phyloP scores from a whole-genome alignment of 2,329 filamentous ascomycete genomes.

The Niveomyces coronatus region DNA sequence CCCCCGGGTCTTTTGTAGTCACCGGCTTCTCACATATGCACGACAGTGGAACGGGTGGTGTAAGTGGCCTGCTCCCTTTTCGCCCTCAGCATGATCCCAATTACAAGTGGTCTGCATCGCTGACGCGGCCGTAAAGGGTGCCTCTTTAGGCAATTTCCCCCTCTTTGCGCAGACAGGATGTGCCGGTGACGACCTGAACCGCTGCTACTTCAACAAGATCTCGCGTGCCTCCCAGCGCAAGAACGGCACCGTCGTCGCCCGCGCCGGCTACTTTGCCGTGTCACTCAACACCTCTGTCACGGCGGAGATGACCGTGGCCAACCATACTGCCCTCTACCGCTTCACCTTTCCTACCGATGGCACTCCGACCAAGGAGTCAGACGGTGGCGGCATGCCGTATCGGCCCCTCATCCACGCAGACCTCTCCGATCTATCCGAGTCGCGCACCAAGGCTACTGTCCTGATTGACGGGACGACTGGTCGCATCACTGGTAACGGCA shows the following conservation, averaged over 20 bases:
- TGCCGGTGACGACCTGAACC: constrained; percentile 30
- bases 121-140: constrained; percentile 19
- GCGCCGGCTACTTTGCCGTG: constrained; percentile 52
- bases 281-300: constrained; percentile 44
- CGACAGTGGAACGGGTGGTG: constrained; percentile 20
- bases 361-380: constrained; percentile 11
- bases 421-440: constrained; percentile 41
- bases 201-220: constrained; percentile 41
- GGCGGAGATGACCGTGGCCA: constrained; percentile 53
- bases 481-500: constrained; percentile 48
- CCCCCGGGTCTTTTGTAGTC: too few species aligned
- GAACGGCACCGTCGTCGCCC: constrained; percentile 40
- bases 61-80: constrained; percentile 14
- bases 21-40: constrained; percentile 23
- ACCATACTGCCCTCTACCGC: constrained; percentile 50
- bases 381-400: constrained; percentile 10
- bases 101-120: neutral
- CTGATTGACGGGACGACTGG: constrained; percentile 32
- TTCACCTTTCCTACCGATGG: constrained; percentile 42
- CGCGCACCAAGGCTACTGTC: constrained; percentile 15
- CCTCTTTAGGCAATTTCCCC: constrained; percentile 42
- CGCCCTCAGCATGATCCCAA: neutral
- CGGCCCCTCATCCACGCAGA: constrained; percentile 49
- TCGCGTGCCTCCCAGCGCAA: constrained; percentile 37
- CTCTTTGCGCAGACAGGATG: constrained; percentile 39